Base-by-base conservation (phyloP, 1,284 basidiomycete genomes). In the Papiliotrema fonsecae region DNA sequence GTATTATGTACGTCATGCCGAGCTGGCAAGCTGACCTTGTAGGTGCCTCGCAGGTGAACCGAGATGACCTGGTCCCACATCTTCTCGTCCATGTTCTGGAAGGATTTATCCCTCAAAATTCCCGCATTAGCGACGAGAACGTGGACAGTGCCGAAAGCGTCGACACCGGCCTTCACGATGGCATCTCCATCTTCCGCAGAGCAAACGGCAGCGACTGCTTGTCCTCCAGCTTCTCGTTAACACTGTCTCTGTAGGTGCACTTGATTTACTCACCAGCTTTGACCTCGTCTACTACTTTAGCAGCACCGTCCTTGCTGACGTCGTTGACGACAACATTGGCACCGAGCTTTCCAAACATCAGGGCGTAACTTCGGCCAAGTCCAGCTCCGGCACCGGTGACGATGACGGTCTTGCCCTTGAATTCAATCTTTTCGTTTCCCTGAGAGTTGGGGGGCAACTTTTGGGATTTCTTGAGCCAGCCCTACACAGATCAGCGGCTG, bases 271-370 rank as follows among this genome's bases (percentile, higher is more conserved):
- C 50, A 85, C 88, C 81, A 73, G 85, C 82, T 57, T 82, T 80
- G 60, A 97, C 83, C 73, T 97, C 93, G 27, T 86, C 81, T 22
- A 91, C 91, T 6, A 98, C 93, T 13, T 81, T 76, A 35, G 82
- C 81, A 10, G 92, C 92, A 21, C 82, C 84, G 63, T 88, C 87
- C 67, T 87, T 86, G 67, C 80, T 88, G 50, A 98, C 86, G 69
- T 99, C 96, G 72, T 98, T 99, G 52, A 98, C 83, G 36, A 98
- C 88, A 30, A 99, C 88, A 65, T 97, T 97, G 21, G 91, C 94
- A 27, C 96, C 96, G 4, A 93, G 81, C 54, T 81, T 83, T 36
- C 81, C 89, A 65, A 88, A 98, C 85, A 96, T 88, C 50, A 86
- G 78, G 0, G 96, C 88, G 70, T 98, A 97, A 4, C 84, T 83